Evolutionary conservation across 2,329 filamentous ascomycete genomes (phyloP), one percentile per base, ranked within the genome.

Genomic region (Epichloe gansuensis): DNA sequence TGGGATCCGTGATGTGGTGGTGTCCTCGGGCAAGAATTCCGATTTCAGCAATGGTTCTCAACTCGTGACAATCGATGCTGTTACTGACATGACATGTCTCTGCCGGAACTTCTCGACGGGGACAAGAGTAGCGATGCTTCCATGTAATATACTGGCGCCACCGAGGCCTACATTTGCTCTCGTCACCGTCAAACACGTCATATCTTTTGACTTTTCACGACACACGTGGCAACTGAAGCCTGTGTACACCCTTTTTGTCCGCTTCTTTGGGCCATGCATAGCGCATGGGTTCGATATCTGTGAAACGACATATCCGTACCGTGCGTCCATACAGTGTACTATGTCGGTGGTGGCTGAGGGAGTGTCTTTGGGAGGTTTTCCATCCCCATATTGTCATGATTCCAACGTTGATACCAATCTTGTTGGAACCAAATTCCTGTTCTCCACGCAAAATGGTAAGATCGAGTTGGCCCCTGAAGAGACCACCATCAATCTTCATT

Each of bases 171-270:
- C 25, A 21, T 17, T 17, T 45, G 31, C 42, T 38, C 43, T 42
- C 43, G 13, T 21, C 23, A 34, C 23, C 31, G n/a, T 28, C 23
- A 38, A 46, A 51, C 50, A 35, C n/a, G 43, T 51, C 43, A 31
- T 41, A 5, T 13, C 7, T 37, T 15, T 15, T 31, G 28, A 44
- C 17, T 35, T 43, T 39, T 17, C 46, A 46, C 51, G 42, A 42
- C 47, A 53, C 52, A 53, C 52, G 52, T 53, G 52, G 52, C 52
- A 50, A 28, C 11, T 21, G 31, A 35, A 15, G 21, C 34, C 31
- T 43, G 17, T 35, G 43, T 49, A 41, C 3, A n/a, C n/a, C 44
- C 12, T 34, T 42, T 46, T 53, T 39, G 21, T 47, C 35, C 5
- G 21, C 25, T 31, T 38, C 21, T 41, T 12, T 34, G 25, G 38